Conservation (phyloP, 805 yeast genomes). For the Ogataea minuta region DNA sequence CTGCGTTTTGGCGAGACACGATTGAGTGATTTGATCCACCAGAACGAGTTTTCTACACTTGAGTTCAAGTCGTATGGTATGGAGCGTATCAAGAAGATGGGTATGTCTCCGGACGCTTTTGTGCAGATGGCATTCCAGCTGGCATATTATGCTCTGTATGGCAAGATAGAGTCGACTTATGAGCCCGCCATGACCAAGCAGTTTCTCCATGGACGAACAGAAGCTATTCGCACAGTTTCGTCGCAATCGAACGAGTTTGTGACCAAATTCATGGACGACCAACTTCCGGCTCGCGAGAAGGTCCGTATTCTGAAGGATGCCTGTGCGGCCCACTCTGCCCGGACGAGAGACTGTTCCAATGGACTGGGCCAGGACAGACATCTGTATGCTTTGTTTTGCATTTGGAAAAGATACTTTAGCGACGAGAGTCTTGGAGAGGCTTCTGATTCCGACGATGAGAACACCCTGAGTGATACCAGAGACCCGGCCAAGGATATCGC, state of each 20-base stretch:
- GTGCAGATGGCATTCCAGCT: constrained; percentile 93
- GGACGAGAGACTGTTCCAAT: constrained; percentile 63
- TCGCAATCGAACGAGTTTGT: constrained; percentile 78
- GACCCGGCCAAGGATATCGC: constrained; percentile 24
- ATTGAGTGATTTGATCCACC: constrained; percentile 80
- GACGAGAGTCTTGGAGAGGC: constrained; percentile 28
- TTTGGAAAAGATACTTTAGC: constrained; percentile 69
- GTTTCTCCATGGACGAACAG: constrained; percentile 88
- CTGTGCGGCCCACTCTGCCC: constrained; percentile 64
- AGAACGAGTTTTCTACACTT: constrained; percentile 79
- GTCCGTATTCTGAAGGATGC: constrained; percentile 62
- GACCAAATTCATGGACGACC: constrained; percentile 73
- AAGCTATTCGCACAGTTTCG: constrained; percentile 84
- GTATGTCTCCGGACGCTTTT: constrained; percentile 91
- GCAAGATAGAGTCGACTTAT: constrained; percentile 89
- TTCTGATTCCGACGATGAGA: constrained; percentile 33
- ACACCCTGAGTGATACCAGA: constrained; percentile 31
- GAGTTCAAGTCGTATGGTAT: constrained; percentile 76
- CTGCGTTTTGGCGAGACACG: constrained; percentile 89
- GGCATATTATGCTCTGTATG: constrained; percentile 87
- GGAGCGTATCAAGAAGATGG: constrained; percentile 75
- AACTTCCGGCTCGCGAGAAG: constrained; percentile 57
- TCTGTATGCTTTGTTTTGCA: constrained; percentile 79
- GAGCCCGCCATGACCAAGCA: constrained; percentile 96
- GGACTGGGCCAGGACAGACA: constrained; percentile 95